A percentile compares a stretch with the other conserved stretches of the same genome.
Evolutionary conservation across 805 yeast species (phyloP).

Genomic region (Teunomyces barrocoloradensis): DNA sequence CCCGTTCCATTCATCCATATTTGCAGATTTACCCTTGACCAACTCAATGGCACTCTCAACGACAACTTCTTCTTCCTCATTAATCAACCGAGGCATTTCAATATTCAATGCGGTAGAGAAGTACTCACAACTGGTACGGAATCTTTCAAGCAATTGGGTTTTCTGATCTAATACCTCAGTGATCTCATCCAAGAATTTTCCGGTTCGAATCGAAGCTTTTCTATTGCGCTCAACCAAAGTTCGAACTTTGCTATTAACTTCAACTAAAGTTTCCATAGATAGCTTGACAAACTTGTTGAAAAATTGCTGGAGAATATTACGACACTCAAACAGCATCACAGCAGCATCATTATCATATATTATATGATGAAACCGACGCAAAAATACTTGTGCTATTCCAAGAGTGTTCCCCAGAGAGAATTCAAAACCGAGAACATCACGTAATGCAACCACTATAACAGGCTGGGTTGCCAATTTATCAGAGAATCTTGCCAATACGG

Average conservation of each 20-base stretch:
- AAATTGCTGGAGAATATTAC: conserved; percentile 29
- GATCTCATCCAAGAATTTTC: conserved; percentile 50
- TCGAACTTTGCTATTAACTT: conserved; percentile 32
- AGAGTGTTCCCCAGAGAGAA: conserved; percentile 28
- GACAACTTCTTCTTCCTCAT: conserved; percentile 8
- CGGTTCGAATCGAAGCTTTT: conserved; percentile 63
- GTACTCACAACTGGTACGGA: conserved; percentile 40
- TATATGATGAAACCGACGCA: conserved; percentile 44
- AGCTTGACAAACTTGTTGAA: conserved; percentile 45
- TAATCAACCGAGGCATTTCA: conserved; percentile 15
- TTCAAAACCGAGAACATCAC: conserved; percentile 29
- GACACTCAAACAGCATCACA: conserved; percentile 26
- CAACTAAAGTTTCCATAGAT: conserved; percentile 34
- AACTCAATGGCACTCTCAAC: conserved; percentile 17
- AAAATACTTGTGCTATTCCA: conserved; percentile 45
- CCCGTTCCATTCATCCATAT: conserved; percentile 24
- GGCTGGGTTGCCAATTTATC: conserved; percentile 27
- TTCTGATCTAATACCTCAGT: conserved; percentile 32
- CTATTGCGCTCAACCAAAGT: conserved; percentile 41
- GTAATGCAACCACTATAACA: conserved; percentile 41
- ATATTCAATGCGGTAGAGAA: conserved; percentile 42
- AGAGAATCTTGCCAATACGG: conserved; percentile 30
- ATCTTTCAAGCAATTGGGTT: conserved; percentile 40
- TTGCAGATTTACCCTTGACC: conserved; percentile 18
- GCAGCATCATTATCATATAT: conserved; percentile 15